Evolutionary conservation across 2,329 filamentous ascomycete genomes (phyloP).

Genomic region (Claviceps arundinis): DNA sequence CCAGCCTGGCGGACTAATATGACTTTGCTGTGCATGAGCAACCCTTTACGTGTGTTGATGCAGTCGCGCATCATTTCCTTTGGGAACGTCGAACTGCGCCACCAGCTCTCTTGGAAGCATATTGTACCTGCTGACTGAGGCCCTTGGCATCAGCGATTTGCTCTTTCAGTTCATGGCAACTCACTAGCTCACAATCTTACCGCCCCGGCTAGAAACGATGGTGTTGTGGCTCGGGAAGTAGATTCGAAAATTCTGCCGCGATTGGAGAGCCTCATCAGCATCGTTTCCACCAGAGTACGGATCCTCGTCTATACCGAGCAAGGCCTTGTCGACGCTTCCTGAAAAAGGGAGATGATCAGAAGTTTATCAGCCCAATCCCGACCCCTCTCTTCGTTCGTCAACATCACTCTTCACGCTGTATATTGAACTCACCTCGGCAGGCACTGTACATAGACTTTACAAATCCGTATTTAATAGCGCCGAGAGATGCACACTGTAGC

Average conservation of each 20-base stretch:
- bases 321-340: background rate
- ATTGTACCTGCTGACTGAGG: conserved; percentile 65
- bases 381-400: conserved; percentile 5
- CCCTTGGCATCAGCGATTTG: conserved; percentile 4
- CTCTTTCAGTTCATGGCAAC: background rate
- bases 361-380: background rate
- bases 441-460: conserved; percentile 43
- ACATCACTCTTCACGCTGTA: conserved; percentile 6
- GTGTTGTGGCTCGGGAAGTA: conserved; percentile 72
- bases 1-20: conserved; percentile 32
- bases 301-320: background rate
- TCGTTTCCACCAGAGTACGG: background rate
- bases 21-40: conserved; percentile 85
- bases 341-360: background rate
- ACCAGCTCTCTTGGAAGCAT: conserved; percentile 63
- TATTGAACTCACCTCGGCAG: conserved; percentile 32
- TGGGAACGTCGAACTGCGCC: conserved; percentile 57
- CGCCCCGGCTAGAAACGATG: conserved; percentile 51
- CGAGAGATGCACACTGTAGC: conserved; percentile 62
- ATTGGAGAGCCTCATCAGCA: background rate
- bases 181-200: conserved; percentile 21
- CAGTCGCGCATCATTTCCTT: conserved; percentile 60
- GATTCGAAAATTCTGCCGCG: conserved; percentile 45
- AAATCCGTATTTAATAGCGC: conserved; percentile 57
- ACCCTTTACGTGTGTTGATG: conserved; percentile 51